These are phyloP conservation scores for Saturnispora mendoncae DNA, from an alignment of 805 yeast species.

Conservation along the genomic window DNA sequence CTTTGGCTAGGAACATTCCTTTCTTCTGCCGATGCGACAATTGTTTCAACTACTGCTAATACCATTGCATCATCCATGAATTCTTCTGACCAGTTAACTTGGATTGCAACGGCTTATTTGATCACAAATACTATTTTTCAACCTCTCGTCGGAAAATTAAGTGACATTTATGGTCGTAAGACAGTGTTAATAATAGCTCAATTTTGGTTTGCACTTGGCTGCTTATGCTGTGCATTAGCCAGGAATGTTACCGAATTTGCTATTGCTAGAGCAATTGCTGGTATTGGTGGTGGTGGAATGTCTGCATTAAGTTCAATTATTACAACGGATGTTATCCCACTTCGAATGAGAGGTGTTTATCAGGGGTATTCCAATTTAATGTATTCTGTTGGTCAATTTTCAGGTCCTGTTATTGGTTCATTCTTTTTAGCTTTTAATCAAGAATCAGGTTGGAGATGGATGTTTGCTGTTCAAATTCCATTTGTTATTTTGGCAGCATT, in stretches of 20 bases:
- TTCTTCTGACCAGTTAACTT: slow-evolving; percentile 41
- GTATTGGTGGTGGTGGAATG: slow-evolving; percentile 52
- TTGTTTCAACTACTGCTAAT: slow-evolving; percentile 50
- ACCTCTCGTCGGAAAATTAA: slow-evolving; percentile 61
- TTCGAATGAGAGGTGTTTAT: slow-evolving; percentile 43
- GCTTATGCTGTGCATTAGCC: slow-evolving; percentile 35
- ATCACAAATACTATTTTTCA: slow-evolving; percentile 67
- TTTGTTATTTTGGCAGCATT: slow-evolving; percentile 24
- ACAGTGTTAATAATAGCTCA: slow-evolving; percentile 37
- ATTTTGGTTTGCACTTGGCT: slow-evolving; percentile 37
- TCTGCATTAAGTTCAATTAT: slow-evolving; percentile 43
- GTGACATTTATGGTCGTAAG: slow-evolving; percentile 56
- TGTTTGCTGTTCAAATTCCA: slow-evolving; percentile 36
- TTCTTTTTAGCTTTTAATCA: slow-evolving; percentile 27
- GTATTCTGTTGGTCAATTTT: slow-evolving; percentile 32
- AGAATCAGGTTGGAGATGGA: slow-evolving; percentile 37
- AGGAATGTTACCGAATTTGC: slow-evolving; percentile 36
- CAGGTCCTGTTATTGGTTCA: slow-evolving; percentile 39
- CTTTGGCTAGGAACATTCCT: slow-evolving; percentile 41
- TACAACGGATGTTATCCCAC: slow-evolving; percentile 47
- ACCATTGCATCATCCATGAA: slow-evolving; percentile 52
- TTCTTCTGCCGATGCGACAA: slow-evolving; percentile 50
- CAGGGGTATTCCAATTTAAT: slow-evolving; percentile 41
- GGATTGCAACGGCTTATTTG: slow-evolving; percentile 69
- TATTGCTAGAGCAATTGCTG: slow-evolving; percentile 45